phyloP scores from a whole-genome alignment of 331 rosid genomes.

The Malus hybrid region DNA sequence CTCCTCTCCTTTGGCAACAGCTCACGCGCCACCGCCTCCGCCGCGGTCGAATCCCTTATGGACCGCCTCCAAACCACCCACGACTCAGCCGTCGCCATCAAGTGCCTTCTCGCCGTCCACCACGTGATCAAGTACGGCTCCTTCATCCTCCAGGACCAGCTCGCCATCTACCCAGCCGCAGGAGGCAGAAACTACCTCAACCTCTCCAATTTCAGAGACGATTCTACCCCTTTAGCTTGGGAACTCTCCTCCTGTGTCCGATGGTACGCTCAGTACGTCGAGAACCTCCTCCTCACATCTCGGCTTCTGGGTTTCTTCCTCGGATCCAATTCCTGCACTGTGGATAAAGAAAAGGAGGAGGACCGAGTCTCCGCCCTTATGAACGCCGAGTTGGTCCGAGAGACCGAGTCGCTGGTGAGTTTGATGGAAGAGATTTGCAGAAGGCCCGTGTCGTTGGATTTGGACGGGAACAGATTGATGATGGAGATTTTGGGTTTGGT shows the following conservation, averaged over 20 bases:
- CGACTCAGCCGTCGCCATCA: slow-evolving; percentile 76
- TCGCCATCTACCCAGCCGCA: slow-evolving; percentile 49
- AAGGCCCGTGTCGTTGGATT: slow-evolving; percentile 24
- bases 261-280: slow-evolving; percentile 66
- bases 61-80: slow-evolving; percentile 63
- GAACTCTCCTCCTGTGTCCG: slow-evolving; percentile 74
- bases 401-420: slow-evolving; percentile 44
- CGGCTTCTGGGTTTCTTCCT: slow-evolving; percentile 48
- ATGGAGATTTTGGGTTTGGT: slow-evolving; percentile 38
- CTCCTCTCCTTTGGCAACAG: slow-evolving; percentile 53
- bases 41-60: slow-evolving; percentile 51
- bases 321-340: slow-evolving; percentile 2
- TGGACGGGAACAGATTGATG: slow-evolving; percentile 31
- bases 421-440: slow-evolving; percentile 37
- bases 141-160: slow-evolving; percentile 82
- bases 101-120: slow-evolving; percentile 62
- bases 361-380: slow-evolving; percentile 40
- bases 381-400: slow-evolving; percentile 37
- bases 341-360: slow-evolving; percentile 15
- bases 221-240: slow-evolving; percentile 35
- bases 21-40: slow-evolving; percentile 72
- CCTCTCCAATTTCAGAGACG: slow-evolving; percentile 66
- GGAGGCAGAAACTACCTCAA: slow-evolving; percentile 90
- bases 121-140: slow-evolving; percentile 45
- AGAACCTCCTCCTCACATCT: slow-evolving; percentile 35